Evolutionary conservation across 1,139 yeast species (phyloP).

Genomic region (Taiozyma sp.): DNA sequence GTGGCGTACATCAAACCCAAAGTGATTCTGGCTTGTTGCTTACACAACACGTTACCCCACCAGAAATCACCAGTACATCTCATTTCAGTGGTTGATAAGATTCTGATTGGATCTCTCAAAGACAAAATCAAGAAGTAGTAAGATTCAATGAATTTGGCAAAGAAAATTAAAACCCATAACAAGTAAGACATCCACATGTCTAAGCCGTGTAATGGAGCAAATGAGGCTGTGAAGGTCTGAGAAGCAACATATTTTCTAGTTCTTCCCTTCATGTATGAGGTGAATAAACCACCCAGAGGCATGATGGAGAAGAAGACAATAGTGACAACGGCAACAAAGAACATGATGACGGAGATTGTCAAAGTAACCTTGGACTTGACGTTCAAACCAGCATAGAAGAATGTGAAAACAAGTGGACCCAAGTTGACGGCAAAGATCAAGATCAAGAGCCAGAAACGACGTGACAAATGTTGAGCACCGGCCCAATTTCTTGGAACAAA

Average conservation of each 20-base stretch:
- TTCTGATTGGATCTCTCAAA: slow-evolving; percentile 90
- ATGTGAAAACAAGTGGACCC: slow-evolving; percentile 84
- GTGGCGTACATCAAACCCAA: slow-evolving; percentile 90
- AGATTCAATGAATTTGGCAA: slow-evolving; percentile 86
- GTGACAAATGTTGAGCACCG: slow-evolving; percentile 94
- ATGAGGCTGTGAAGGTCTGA: slow-evolving; percentile 94
- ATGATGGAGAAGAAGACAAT: slow-evolving; percentile 82
- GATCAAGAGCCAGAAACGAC: slow-evolving; percentile 76
- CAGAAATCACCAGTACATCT: slow-evolving; percentile 89
- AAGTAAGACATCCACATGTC: slow-evolving; percentile 97
- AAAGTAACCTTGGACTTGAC: slow-evolving; percentile 71
- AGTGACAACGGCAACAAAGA: slow-evolving; percentile 84
- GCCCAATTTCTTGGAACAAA: slow-evolving; percentile 99
- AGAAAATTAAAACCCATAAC: slow-evolving; percentile 84
- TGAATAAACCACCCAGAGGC: slow-evolving; percentile 97
- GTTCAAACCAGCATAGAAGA: slow-evolving; percentile 73
- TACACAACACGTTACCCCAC: slow-evolving; percentile 74
- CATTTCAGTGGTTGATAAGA: slow-evolving; percentile 57
- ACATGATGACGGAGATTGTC: slow-evolving; percentile 82
- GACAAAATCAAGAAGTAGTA: slow-evolving; percentile 90
- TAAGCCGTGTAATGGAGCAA: slow-evolving; percentile 72
- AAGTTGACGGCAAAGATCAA: slow-evolving; percentile 66
- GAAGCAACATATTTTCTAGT: slow-evolving; percentile 91
- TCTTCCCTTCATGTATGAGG: slow-evolving; percentile 84
- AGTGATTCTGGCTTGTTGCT: slow-evolving; percentile 81